Evolutionary conservation across 1,284 basidiomycete species (phyloP).

Genomic region (Cutaneotrichosporon cyanovorans): DNA sequence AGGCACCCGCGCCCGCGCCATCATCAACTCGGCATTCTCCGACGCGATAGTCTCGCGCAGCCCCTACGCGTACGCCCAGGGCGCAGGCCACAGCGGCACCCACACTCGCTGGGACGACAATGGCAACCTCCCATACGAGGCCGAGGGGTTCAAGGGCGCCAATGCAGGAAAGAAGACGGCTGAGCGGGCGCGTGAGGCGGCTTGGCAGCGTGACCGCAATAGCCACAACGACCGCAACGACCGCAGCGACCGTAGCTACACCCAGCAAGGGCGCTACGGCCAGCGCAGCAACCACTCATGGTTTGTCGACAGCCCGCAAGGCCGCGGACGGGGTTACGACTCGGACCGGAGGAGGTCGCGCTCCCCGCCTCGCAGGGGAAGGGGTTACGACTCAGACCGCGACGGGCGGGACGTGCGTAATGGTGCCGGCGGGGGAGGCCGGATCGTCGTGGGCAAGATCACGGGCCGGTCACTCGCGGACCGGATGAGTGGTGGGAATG

Average conservation of each 20-base stretch:
- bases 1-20: constrained; percentile 51
- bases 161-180: constrained; percentile 25
- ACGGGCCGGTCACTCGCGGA: too few species aligned
- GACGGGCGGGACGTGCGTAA: too few species aligned
- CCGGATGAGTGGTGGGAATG: too few species aligned
- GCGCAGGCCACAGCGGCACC: constrained; percentile 4
- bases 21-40: constrained; percentile 62
- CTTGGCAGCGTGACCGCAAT: constrained; percentile 14
- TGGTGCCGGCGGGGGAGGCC: too few species aligned
- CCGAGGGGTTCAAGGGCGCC: constrained; percentile 17
- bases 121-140: constrained; percentile 8
- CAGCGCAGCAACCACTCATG: too few species aligned
- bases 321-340: not conserved
- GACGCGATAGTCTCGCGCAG: constrained; percentile 59
- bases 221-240: constrained; percentile 1
- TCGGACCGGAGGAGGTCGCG: not conserved
- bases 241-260: constrained; percentile 1
- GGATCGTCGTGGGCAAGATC: too few species aligned
- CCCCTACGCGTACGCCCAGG: constrained; percentile 52
- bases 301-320: not conserved
- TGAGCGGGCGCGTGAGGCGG: constrained; percentile 19
- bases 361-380: not conserved
- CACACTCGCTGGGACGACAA: constrained; percentile 25
- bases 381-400: not conserved
- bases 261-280: not conserved